A percentile compares a stretch with the other conserved stretches of the same genome.
These are phyloP conservation scores for Pistacia integerrima DNA, from an alignment of 345 rosid genomes.

Conservation along the genomic window DNA sequence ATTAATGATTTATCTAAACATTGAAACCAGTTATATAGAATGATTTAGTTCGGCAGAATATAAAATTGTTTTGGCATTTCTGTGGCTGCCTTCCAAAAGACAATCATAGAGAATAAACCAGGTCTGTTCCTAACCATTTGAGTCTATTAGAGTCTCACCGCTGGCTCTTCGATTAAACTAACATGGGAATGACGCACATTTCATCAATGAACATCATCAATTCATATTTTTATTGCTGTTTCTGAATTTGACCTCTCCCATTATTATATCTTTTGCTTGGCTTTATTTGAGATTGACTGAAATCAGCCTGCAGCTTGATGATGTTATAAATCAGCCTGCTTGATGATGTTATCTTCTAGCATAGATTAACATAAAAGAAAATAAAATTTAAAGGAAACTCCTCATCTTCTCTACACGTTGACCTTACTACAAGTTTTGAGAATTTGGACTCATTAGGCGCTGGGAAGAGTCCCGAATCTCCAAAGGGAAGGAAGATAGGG, in stretches of 20 bases:
- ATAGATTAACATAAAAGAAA: background rate
- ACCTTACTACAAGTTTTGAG: background rate
- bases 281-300: conserved; percentile 11
- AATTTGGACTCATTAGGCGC: background rate
- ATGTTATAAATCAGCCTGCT: conserved; percentile 16
- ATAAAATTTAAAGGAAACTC: background rate
- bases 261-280: conserved; percentile 5
- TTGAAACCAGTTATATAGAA: background rate
- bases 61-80: background rate
- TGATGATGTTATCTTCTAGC: conserved; percentile 7
- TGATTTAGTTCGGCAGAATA: background rate
- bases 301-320: conserved; percentile 9
- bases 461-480: background rate
- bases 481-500: background rate
- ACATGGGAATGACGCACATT: conserved; percentile 14
- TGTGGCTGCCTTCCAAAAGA: conserved; percentile 1
- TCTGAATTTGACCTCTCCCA: conserved; percentile 1
- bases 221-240: background rate
- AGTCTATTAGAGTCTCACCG: conserved; percentile 13
- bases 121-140: background rate
- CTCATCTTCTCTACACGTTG: background rate
- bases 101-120: background rate
- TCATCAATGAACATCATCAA: background rate
- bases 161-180: conserved; percentile 19
- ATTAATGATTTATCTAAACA: background rate